Evolutionary conservation across 2,329 filamentous ascomycete species (phyloP), one percentile per base, ranked within the genome.

Genomic region (Fusarium neocosmosporiellum): DNA sequence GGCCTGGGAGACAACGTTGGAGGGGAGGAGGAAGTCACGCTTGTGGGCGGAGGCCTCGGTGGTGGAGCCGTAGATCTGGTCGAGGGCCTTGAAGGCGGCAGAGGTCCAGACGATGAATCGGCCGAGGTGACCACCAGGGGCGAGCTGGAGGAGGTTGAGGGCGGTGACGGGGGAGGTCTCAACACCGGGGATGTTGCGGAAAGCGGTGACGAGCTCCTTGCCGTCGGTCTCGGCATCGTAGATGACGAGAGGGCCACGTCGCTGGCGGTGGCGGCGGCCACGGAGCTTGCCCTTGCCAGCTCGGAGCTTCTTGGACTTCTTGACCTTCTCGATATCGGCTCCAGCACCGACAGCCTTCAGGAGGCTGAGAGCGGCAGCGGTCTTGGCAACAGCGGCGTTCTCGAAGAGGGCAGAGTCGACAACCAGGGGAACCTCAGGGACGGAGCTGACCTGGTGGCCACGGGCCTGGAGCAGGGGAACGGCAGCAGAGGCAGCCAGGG

Each of bases 61-160:
- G 84, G 95, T 97, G 84, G 93, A 92, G 85, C 96, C 96, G 90
- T 99, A 99, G 89, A 99, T 92, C 86, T 92, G 92, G 88, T 99
- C 96, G 76, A 99, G 94, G 77, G 96, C 94, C 87, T 95, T 92
- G 90, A 99, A 98, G 76, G 96, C 96, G 77, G 94, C 90, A 62
- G 97, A 99, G 81, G 96, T 96, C 96, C 96, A 99, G 91, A 99
- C 90, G 86, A 99, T 91, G 92, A 99, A 99, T 83, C 96, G 96
- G 81, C 96, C 96, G 80, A 99, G 94, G 89, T 99, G 96, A 82
- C 96, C 97, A 90, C 96, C 96, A 79, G 96, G 96, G 78, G 96
- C 96, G 84, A 99, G 94, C 91, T 99, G 96, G 85, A 99, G 94
- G 82, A 98, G 95, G 92, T 98, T 98, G 82, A 99, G 91, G 77